Evolutionary conservation across 2,329 filamentous ascomycete genomes (phyloP), one percentile per base, ranked within the genome.

Genomic region (Botrytis medusae): DNA sequence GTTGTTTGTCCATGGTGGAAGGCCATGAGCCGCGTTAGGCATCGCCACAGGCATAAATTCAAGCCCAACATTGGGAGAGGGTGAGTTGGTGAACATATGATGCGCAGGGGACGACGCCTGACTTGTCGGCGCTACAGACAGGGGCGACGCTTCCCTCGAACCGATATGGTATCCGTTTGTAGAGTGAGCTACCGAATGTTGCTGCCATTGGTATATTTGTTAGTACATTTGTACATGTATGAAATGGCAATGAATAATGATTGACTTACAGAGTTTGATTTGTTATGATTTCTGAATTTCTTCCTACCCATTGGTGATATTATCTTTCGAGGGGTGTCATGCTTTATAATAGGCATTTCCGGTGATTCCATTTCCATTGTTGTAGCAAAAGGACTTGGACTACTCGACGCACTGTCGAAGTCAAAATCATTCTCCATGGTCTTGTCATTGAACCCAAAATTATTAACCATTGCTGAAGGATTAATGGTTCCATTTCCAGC

Each of bases 361-460:
- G 79, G 79, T 34, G 84, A 86, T 14, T 83, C 82, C 75, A 85
- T 83, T 72, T 83, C 76, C 46, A 77, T 72, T 20, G 74, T 65
- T 63, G 74, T 71, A 60, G 74, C 77, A 71, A 79, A 78, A 14
- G 82, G 83, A 72, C 84, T 85, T 9, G 89, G 88, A 74, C 88
- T 91, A 76, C 85, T 89, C 2, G 87, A 86, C 14, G 86, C 86
- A 77, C 87, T 88, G 25, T 87, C 86, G 78, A 91, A 90, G 76
- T 89, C 86, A 76, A 90, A 88, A 65, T 84, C 82, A 63, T 83
- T 82, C 70, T 86, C 83, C 83, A 87, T 85, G 69, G 84, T 83
- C 76, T 83, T 83, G 74, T 86, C 85, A 72, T 79, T 82, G 69
- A 84, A 81, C 9, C 81, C 80, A 72, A 82, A 80, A 73, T 81